Percentiles rank a stretch among this genome's conserved stretches.
Evolutionary conservation across 2,329 filamentous ascomycete species (phyloP).

Genomic region (Fusarium liriodendri): DNA sequence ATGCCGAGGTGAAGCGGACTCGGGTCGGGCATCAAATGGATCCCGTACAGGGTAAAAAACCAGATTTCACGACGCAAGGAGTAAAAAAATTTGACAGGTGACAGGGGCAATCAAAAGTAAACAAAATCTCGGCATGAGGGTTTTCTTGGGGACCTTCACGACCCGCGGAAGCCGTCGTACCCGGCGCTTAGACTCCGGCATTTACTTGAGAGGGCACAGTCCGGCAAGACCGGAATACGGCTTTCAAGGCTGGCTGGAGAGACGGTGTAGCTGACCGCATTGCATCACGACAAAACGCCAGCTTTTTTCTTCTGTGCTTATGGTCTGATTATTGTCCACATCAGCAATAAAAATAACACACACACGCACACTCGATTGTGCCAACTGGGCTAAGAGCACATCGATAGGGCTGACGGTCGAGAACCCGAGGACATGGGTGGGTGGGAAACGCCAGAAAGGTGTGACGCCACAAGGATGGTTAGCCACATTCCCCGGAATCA

Average conservation of each 20-base stretch:
- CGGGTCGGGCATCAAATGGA: neutral
- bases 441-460: neutral
- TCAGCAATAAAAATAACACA: neutral
- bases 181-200: neutral
- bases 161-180: neutral
- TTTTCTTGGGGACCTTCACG: neutral
- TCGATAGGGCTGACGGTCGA: neutral
- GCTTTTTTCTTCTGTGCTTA: neutral
- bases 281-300: neutral
- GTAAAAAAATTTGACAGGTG: neutral
- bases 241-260: neutral
- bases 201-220: neutral
- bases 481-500: neutral
- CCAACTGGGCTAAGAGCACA: neutral
- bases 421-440: neutral
- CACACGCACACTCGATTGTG: neutral
- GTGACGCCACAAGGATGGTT: neutral
- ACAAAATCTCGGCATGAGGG: neutral
- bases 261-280: neutral
- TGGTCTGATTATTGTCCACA: neutral
- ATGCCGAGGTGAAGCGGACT: neutral
- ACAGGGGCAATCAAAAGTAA: neutral
- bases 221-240: neutral
- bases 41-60: neutral
- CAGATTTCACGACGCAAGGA: neutral